Evolutionary conservation across 257 asterid genomes (phyloP).

Genomic region (Petunia axillaris): DNA sequence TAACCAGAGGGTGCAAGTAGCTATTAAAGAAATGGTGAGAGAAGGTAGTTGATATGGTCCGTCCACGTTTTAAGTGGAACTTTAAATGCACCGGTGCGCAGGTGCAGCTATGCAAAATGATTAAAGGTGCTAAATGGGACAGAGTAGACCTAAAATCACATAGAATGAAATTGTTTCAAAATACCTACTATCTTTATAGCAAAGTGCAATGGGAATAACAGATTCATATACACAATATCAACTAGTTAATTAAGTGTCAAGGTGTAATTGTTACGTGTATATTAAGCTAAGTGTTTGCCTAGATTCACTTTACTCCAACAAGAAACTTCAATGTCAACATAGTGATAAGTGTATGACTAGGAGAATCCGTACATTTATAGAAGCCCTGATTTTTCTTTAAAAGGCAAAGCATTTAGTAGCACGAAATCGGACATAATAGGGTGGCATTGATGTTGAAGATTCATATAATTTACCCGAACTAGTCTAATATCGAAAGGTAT

Average conservation of each 20-base stretch:
- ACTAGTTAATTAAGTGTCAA: constrained; percentile 6
- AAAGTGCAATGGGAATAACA: neutral
- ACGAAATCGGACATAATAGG: neutral
- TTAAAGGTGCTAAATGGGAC: neutral
- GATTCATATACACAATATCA: constrained; percentile 12
- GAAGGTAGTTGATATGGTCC: neutral
- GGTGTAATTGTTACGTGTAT: neutral
- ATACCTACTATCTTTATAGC: neutral
- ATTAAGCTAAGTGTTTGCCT: neutral
- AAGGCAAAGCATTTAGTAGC: neutral
- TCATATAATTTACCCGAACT: constrained; percentile 1
- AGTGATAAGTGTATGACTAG: neutral
- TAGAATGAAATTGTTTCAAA: neutral
- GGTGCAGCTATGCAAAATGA: neutral
- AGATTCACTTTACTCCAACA: neutral
- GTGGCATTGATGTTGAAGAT: neutral
- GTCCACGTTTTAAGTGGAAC: neutral
- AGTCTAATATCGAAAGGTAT: neutral
- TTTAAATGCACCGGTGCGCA: neutral
- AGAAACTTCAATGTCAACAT: neutral
- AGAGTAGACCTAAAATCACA: neutral
- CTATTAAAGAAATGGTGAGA: neutral
- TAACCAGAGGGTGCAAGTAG: neutral
- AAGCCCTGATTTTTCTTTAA: neutral
- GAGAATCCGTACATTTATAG: neutral